These are phyloP conservation scores for Nemania abortiva DNA, from an alignment of 2,329 filamentous ascomycete species.

Conservation along the genomic window DNA sequence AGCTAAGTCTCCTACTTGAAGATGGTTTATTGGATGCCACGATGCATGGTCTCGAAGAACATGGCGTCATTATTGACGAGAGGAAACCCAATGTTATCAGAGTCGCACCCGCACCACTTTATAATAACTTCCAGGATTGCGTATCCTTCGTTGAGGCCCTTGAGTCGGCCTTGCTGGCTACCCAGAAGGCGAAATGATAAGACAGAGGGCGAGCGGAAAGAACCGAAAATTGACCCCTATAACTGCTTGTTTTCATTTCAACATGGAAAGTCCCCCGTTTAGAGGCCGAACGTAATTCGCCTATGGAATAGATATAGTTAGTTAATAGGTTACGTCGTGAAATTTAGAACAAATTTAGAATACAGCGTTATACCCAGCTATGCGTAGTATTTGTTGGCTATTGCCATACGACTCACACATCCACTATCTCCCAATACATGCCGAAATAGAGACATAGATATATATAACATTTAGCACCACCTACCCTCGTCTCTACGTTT, in stretches of 20 bases:
- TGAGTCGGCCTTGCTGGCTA: constrained; percentile 45
- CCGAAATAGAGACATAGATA: background rate
- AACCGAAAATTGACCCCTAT: constrained; percentile 1
- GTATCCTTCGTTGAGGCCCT: constrained; percentile 66
- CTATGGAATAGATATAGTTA: background rate
- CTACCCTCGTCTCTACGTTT: background rate
- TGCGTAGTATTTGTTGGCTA: background rate
- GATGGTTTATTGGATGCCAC: constrained; percentile 72
- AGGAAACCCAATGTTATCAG: constrained; percentile 80
- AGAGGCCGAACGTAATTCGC: background rate
- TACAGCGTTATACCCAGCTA: background rate
- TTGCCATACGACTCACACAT: background rate
- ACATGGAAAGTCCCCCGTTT: background rate
- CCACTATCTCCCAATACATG: background rate
- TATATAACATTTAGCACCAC: background rate
- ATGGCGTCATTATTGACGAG: constrained; percentile 79
- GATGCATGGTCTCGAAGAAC: constrained; percentile 69
- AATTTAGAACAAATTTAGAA: background rate
- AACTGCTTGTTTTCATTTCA: background rate
- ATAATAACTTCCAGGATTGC: constrained; percentile 78
- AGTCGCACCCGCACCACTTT: constrained; percentile 79
- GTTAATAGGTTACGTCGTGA: background rate
- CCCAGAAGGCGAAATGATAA: constrained; percentile 37
- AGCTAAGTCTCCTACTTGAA: constrained; percentile 72
- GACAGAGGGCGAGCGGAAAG: background rate